These are phyloP conservation scores for Abelmoschus esculentus DNA, from an alignment of 345 rosid genomes.

Conservation along the genomic window DNA sequence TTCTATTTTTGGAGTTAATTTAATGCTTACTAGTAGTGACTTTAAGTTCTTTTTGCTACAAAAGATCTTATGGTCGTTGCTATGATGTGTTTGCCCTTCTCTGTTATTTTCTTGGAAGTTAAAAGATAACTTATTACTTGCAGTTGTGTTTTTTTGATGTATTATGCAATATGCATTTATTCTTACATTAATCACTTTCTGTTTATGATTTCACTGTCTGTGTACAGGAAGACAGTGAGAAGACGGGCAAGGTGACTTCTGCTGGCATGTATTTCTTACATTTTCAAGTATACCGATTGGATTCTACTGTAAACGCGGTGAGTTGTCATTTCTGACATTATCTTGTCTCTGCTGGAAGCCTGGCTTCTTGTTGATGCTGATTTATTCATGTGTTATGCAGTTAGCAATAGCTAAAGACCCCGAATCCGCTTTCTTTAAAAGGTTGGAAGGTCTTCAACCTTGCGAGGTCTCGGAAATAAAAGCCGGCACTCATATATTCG, in stretches of 20 bases:
- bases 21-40: neutral
- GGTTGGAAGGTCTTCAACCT: conserved; percentile 98
- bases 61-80: neutral
- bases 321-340: conserved; percentile 9
- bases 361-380: neutral
- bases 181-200: neutral
- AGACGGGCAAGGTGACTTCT: conserved; percentile 91
- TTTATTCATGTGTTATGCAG: conserved; percentile 35
- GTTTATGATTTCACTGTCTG: conserved; percentile 5
- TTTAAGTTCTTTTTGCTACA: neutral
- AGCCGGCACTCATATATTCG: conserved; percentile 97
- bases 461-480: conserved; percentile 91
- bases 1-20: neutral
- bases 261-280: conserved; percentile 99
- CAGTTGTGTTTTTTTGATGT: neutral
- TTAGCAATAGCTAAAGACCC: conserved; percentile 96
- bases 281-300: conserved; percentile 99
- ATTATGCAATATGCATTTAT: neutral
- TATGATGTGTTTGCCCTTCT: neutral
- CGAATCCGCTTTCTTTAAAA: conserved; percentile 94
- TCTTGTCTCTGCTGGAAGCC: neutral
- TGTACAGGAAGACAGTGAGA: conserved; percentile 94
- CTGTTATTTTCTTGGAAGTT: neutral
- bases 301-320: conserved; percentile 84
- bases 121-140: neutral